Evolutionary conservation across 1,284 basidiomycete species (phyloP).

Genomic region (Apiotrichum mycotoxinovorans): DNA sequence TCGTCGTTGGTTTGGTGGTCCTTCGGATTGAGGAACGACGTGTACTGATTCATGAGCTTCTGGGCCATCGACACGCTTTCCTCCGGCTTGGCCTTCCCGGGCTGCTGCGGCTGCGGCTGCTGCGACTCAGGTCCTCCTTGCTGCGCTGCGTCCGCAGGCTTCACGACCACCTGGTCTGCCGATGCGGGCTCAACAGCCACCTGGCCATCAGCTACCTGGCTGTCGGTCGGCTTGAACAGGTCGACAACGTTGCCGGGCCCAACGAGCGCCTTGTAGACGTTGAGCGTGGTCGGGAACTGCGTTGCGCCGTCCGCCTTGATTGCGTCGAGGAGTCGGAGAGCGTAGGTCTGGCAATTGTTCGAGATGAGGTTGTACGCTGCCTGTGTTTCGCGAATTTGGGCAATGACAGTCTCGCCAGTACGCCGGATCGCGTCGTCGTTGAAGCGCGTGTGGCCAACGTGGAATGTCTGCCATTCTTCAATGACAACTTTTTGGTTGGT

Average conservation of each 20-base stretch:
- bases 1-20: too few species aligned
- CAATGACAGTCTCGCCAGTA: conserved; percentile 13
- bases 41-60: too few species aligned
- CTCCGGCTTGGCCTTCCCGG: too few species aligned
- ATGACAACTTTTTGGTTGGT: conserved; percentile 9
- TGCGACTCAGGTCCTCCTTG: background rate
- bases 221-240: conserved; percentile 8
- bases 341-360: conserved; percentile 23
- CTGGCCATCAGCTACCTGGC: too few species aligned
- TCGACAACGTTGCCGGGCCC: conserved; percentile 14
- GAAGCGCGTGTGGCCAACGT: conserved; percentile 16
- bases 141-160: too few species aligned
- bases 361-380: conserved; percentile 18
- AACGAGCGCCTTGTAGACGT: conserved; percentile 9
- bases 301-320: conserved; percentile 13
- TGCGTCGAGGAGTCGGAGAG: conserved; percentile 16
- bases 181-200: too few species aligned
- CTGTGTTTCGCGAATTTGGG: conserved; percentile 3
- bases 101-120: too few species aligned
- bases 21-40: too few species aligned
- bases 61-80: too few species aligned
- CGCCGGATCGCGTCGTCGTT: conserved; percentile 20
- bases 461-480: conserved; percentile 16
- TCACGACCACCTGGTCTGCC: too few species aligned
- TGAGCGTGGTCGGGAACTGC: conserved; percentile 15